Conservation (phyloP, 1,139 yeast species). For the Geotrichum reessii region DNA sequence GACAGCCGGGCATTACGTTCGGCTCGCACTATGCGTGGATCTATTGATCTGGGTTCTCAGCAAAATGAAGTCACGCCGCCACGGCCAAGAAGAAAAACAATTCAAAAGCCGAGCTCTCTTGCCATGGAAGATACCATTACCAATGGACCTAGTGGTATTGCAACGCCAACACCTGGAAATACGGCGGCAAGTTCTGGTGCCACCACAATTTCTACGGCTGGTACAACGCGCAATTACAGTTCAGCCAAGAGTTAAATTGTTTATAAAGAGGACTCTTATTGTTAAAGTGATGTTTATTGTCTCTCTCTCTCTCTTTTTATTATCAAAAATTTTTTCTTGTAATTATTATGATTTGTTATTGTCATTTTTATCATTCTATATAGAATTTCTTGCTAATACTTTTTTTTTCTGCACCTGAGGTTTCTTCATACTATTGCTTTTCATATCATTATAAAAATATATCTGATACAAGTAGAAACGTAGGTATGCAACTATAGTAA, state of each 20-base stretch:
- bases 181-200: not conserved
- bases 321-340: not conserved
- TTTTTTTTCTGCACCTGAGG: not conserved
- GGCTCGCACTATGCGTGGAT: constrained; percentile 3
- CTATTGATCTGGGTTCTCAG: constrained; percentile 6
- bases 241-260: not conserved
- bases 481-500: too few relatives aligned
- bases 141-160: not conserved
- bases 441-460: too few relatives aligned
- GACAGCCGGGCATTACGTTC: constrained; percentile 3
- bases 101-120: constrained; percentile 5
- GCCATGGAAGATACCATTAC: not conserved
- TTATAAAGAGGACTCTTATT: not conserved
- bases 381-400: not conserved
- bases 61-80: constrained; percentile 7
- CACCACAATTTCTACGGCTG: not conserved
- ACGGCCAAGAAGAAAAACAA: constrained; percentile 8
- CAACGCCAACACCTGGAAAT: not conserved
- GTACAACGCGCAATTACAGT: not conserved
- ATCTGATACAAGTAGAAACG: not conserved
- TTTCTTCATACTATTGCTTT: too few relatives aligned
- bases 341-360: not conserved
- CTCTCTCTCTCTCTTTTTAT: not conserved
- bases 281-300: not conserved
- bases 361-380: not conserved